Percentiles rank a stretch among this genome's conserved stretches.
Evolutionary conservation across 2,329 filamentous ascomycete genomes (phyloP).

Genomic region (Canariomyces notabilis): DNA sequence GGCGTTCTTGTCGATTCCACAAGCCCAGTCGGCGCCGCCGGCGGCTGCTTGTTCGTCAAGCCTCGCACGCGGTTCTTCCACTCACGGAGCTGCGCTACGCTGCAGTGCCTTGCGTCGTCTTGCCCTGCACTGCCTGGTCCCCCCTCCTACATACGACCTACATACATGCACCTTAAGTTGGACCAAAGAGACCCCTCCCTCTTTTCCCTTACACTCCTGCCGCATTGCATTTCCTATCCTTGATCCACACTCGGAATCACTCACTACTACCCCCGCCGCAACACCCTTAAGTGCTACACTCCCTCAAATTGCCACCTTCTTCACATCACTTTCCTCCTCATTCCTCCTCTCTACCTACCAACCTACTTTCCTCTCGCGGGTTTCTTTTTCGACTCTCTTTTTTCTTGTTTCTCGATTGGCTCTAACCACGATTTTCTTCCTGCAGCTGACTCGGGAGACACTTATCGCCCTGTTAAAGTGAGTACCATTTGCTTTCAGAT

Average conservation of each 20-base stretch:
- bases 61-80: conserved; percentile 20
- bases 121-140: conserved; percentile 29
- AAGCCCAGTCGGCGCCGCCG: conserved; percentile 7
- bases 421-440: conserved; percentile 37
- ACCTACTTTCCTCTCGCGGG: conserved; percentile 24
- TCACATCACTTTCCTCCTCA: conserved; percentile 24
- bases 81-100: conserved; percentile 20
- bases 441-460: conserved; percentile 57
- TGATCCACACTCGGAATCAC: conserved; percentile 38
- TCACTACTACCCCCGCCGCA: conserved; percentile 31
- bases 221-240: conserved; percentile 42
- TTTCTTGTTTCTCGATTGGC: conserved; percentile 14
- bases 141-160: conserved; percentile 22
- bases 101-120: conserved; percentile 28
- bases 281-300: conserved; percentile 35
- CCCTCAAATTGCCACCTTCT: conserved; percentile 21
- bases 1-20: conserved; percentile 11
- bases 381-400: conserved; percentile 22
- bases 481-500: conserved; percentile 32
- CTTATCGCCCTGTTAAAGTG: conserved; percentile 57
- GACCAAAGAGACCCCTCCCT: conserved; percentile 25
- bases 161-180: conserved; percentile 23
- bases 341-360: conserved; percentile 16
- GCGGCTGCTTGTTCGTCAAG: conserved; percentile 14
- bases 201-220: conserved; percentile 33